These are phyloP conservation scores for Trichosanthes cucumerina DNA, from an alignment of 306 rosid genomes.

Conservation along the genomic window DNA sequence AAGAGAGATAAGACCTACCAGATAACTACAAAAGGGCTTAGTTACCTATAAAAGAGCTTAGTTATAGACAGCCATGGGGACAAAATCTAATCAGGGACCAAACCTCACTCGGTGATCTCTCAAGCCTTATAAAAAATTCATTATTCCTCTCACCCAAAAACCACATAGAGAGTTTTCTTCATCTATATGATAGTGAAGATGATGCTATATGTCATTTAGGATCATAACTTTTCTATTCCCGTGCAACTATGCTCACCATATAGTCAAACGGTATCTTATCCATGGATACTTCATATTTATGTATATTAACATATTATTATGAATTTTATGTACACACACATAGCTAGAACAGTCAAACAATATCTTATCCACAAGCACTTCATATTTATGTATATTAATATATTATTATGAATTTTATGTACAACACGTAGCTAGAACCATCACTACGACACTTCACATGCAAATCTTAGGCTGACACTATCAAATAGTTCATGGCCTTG, in stretches of 20 bases:
- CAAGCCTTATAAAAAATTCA: too few relatives aligned
- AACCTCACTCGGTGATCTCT: too few relatives aligned
- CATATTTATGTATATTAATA: neutral
- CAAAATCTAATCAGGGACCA: too few relatives aligned
- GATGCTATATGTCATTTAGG: neutral
- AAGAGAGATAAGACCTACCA: too few relatives aligned
- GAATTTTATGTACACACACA: too few relatives aligned
- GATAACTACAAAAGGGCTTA: too few relatives aligned
- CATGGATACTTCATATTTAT: neutral
- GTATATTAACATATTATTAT: neutral
- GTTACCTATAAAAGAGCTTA: too few relatives aligned
- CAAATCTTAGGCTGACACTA: neutral
- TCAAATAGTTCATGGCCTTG: neutral
- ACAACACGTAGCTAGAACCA: neutral
- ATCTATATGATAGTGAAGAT: neutral
- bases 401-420: neutral
- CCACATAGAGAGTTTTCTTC: neutral
- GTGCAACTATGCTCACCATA: neutral
- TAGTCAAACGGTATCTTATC: neutral
- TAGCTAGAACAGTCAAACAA: neutral
- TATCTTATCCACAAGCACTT: neutral
- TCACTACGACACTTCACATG: neutral
- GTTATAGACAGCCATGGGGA: too few relatives aligned
- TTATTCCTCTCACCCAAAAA: too few relatives aligned
- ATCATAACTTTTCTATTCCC: neutral